Evolutionary conservation across 78 protist genomes (phyloP).

Genomic region (Cyanophora paradoxa): DNA sequence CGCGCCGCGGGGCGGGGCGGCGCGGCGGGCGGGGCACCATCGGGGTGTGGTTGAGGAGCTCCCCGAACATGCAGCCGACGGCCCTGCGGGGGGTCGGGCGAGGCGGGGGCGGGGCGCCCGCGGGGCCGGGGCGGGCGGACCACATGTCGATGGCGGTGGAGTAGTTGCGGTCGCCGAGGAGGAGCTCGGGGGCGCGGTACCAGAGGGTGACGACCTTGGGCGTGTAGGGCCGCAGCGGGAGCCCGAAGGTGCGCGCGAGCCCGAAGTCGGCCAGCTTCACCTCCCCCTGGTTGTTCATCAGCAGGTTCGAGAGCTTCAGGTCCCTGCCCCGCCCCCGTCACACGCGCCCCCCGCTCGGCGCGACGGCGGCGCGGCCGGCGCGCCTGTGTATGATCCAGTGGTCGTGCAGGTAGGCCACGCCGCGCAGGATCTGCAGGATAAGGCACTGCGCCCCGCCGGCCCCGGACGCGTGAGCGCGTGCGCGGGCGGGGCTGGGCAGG

Average conservation of each 20-base stretch:
- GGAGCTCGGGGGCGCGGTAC: slow-evolving; percentile 45
- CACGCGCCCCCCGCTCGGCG: too few species aligned
- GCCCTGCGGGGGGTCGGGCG: background rate
- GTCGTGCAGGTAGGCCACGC: slow-evolving; percentile 38
- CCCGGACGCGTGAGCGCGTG: too few species aligned
- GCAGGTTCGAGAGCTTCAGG: slow-evolving; percentile 28
- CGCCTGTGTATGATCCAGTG: slow-evolving; percentile 15
- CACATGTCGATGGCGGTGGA: background rate
- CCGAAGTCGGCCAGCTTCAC: slow-evolving; percentile 46
- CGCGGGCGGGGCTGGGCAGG: too few species aligned
- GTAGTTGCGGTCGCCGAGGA: slow-evolving; percentile 14
- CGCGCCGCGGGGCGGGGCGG: too few species aligned
- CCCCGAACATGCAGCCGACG: slow-evolving; percentile 26
- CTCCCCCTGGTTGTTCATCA: background rate
- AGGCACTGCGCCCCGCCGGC: too few species aligned
- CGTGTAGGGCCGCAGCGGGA: background rate
- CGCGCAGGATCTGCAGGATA: slow-evolving; percentile 36
- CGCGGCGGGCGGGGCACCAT: slow-evolving; percentile 6
- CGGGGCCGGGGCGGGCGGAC: background rate
- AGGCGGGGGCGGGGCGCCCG: background rate
- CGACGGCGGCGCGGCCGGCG: too few species aligned
- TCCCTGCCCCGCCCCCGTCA: too few species aligned
- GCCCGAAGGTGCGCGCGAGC: slow-evolving; percentile 19
- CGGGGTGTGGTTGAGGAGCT: slow-evolving; percentile 18
- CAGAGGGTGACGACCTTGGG: slow-evolving; percentile 7